phyloP scores from a whole-genome alignment of 1,284 basidiomycete genomes.

The Psilocybe mexicana region DNA sequence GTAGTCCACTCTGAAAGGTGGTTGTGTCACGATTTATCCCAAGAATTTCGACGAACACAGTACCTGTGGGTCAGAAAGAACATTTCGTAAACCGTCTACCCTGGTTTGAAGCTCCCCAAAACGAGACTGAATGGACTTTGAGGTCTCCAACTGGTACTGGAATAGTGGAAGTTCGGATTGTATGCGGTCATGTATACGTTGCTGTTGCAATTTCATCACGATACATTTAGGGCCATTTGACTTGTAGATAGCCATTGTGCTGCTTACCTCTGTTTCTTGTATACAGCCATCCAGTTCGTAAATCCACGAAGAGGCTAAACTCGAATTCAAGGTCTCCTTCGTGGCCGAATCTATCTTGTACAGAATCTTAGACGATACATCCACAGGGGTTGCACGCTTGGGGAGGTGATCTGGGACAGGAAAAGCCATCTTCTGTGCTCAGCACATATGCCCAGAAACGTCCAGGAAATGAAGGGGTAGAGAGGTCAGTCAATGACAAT shows the following conservation, averaged over 20 bases:
- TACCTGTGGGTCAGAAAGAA: conserved; percentile 62
- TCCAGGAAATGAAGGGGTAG: not conserved
- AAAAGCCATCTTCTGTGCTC: conserved; percentile 58
- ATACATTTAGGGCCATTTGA: not conserved
- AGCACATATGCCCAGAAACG: conserved; percentile 9
- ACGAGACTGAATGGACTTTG: conserved; percentile 63
- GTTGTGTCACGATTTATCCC: not conserved
- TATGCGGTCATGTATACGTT: conserved; percentile 67
- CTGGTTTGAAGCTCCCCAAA: conserved; percentile 51
- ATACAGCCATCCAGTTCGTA: conserved; percentile 70
- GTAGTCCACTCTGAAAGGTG: conserved; percentile 57
- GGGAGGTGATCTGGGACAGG: conserved; percentile 70
- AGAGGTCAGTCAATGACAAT: not conserved
- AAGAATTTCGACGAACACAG: conserved; percentile 12
- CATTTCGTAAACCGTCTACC: conserved; percentile 50
- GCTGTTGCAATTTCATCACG: conserved; percentile 36
- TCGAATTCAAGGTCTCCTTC: conserved; percentile 54
- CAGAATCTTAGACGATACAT: conserved; percentile 68
- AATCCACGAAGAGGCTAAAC: conserved; percentile 67
- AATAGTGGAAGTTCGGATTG: conserved; percentile 62
- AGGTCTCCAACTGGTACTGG: conserved; percentile 59
- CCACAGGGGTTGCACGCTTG: conserved; percentile 50
- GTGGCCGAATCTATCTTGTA: conserved; percentile 66
- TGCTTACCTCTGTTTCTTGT: conserved; percentile 59
- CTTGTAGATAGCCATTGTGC: conserved; percentile 1